A percentile compares a stretch with the other conserved stretches of the same genome.
Conservation (phyloP, 495 filamentous ascomycete genomes). For the Penicillium diatomitis region DNA sequence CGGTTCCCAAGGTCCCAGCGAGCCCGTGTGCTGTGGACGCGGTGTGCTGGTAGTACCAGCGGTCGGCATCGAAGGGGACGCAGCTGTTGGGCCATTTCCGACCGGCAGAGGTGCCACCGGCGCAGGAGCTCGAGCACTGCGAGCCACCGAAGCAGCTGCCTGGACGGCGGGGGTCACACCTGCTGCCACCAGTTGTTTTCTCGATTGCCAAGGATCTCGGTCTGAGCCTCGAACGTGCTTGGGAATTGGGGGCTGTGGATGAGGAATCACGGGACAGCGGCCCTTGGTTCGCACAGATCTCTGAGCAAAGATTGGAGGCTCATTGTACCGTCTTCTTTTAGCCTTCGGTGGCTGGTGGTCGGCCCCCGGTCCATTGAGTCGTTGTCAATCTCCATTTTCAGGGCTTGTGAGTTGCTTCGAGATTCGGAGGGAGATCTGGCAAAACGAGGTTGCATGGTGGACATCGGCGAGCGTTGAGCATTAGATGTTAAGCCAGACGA, state of each 20-base stretch:
- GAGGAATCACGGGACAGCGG: conserved; percentile 29
- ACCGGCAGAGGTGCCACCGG: background rate
- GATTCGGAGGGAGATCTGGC: conserved; percentile 24
- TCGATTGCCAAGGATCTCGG: conserved; percentile 18
- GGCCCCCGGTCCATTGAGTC: conserved; percentile 6
- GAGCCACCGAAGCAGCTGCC: conserved; percentile 12
- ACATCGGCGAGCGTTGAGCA: conserved; percentile 11
- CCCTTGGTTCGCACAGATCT: conserved; percentile 28
- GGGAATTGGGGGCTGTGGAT: conserved; percentile 26
- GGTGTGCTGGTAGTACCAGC: background rate
- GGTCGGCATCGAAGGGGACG: background rate
- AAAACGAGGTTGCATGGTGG: conserved; percentile 13
- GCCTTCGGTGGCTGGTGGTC: conserved; percentile 23
- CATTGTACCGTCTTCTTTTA: conserved; percentile 33
- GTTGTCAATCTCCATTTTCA: conserved; percentile 20
- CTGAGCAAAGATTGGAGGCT: conserved; percentile 40
- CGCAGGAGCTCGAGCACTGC: conserved; percentile 14
- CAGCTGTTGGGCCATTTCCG: conserved; percentile 1
- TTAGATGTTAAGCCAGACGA: conserved; percentile 5
- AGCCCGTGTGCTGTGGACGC: conserved; percentile 12
- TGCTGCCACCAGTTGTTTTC: conserved; percentile 18
- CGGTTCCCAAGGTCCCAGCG: conserved; percentile 62
- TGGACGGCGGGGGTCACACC: conserved; percentile 7
- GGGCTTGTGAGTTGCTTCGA: conserved; percentile 7
- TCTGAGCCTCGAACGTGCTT: conserved; percentile 21